Conservation (phyloP, 1,284 basidiomycete species). For the Vanrija sp. region DNA sequence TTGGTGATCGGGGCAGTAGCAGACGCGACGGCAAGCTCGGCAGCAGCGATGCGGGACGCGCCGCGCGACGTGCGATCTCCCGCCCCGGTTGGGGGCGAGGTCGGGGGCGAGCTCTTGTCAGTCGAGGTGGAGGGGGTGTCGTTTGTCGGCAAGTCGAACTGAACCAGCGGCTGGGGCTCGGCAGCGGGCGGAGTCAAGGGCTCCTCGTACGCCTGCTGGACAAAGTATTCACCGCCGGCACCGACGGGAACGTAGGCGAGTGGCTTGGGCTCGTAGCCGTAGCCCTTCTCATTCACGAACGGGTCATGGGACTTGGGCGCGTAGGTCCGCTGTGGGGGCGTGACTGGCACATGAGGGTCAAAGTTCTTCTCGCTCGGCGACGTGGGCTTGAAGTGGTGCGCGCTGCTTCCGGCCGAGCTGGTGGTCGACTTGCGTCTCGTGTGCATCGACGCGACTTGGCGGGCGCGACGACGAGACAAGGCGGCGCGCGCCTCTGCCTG, state of each 20-base stretch:
- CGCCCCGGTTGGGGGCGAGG: not conserved
- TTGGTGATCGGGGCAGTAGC: conserved; percentile 22
- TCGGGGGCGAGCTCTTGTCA: not conserved
- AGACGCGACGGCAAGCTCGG: conserved; percentile 33
- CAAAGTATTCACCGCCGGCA: conserved; percentile 2
- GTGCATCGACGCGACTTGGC: not conserved
- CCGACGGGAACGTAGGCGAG: not conserved
- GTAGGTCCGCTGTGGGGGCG: conserved; percentile 1
- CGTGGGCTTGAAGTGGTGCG: not conserved
- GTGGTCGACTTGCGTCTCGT: not conserved
- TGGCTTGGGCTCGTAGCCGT: conserved; percentile 21
- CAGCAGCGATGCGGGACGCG: conserved; percentile 29
- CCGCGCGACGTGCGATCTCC: conserved; percentile 16
- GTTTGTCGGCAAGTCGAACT: not conserved
- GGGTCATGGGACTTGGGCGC: conserved; percentile 10
- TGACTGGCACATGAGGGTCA: conserved; percentile 6
- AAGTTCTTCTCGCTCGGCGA: conserved; percentile 6
- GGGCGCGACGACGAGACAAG: not conserved
- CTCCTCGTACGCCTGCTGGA: conserved; percentile 14
- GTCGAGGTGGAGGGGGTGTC: not conserved
- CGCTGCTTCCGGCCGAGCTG: not conserved
- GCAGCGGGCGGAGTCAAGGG: not conserved
- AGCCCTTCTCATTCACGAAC: conserved; percentile 17
- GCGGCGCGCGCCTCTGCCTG: conserved; percentile 8
- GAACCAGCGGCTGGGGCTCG: not conserved